phyloP scores from a whole-genome alignment of 805 yeast species.

The Nakazawaea ishiwadae region DNA sequence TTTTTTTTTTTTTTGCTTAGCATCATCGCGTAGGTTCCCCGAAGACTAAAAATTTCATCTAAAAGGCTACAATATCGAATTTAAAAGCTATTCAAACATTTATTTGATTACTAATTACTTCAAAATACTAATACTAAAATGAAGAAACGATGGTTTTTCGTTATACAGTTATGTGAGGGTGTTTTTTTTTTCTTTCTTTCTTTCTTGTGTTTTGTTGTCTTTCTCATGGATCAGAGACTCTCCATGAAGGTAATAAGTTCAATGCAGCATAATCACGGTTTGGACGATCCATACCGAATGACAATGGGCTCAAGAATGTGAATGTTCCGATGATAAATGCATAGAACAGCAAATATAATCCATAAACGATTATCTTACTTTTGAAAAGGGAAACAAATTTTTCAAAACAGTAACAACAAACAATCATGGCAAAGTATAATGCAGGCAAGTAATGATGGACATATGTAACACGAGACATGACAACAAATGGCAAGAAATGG shows the following conservation, averaged over 20 bases:
- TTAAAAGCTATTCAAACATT: too few relatives aligned
- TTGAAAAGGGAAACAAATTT: slow-evolving; percentile 18
- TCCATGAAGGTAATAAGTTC: slow-evolving; percentile 56
- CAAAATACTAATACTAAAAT: too few relatives aligned
- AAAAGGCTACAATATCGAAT: too few relatives aligned
- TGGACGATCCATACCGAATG: slow-evolving; percentile 76
- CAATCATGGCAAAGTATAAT: slow-evolving; percentile 74
- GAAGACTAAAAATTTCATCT: too few relatives aligned
- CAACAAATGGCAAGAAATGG: slow-evolving; percentile 69
- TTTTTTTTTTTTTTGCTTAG: too few relatives aligned
- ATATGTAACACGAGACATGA: slow-evolving; percentile 84
- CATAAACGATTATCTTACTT: slow-evolving; percentile 20
- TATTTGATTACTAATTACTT: too few relatives aligned
- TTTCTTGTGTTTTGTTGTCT: not conserved
- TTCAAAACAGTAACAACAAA: slow-evolving; percentile 61
- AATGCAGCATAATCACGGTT: slow-evolving; percentile 43
- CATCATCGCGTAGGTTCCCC: too few relatives aligned
- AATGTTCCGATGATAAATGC: slow-evolving; percentile 52
- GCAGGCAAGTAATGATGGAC: slow-evolving; percentile 87
- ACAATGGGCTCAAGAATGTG: slow-evolving; percentile 57
- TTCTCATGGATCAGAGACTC: slow-evolving; percentile 21
- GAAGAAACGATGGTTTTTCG: too few relatives aligned
- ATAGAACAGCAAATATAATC: slow-evolving; percentile 42
- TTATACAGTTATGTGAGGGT: too few relatives aligned
- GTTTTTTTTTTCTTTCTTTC: not conserved